Base-by-base conservation (phyloP, 225 moss, liverwort and hornwort genomes). In the Antitrichia curtipendula region DNA sequence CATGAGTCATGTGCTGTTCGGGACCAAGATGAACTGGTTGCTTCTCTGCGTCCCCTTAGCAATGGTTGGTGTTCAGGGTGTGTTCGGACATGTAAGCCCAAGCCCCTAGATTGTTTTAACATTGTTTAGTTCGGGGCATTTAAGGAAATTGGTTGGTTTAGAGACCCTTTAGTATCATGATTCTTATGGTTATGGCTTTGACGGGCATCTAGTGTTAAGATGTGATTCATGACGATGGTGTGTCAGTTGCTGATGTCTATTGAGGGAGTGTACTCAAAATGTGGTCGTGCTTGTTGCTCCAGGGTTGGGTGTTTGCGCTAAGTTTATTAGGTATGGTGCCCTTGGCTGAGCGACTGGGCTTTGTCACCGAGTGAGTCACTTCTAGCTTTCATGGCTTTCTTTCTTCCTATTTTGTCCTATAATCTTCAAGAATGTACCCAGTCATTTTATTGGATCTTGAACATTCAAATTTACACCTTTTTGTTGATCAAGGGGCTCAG, bases 311-410 rank as follows among this genome's bases (percentile, higher is more conserved):
- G 36, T 97, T 97, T 82, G 71, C 86, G 62, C 88, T 92, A 27
- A 95, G 96, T 84, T 93, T 96, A 75, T 89, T 96, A 50, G 96
- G 94, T 64, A 97, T 97, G 59, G 95, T 93, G 59, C 96, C 97
- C 38, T 90, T 97, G 53, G 96, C 96, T 49, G 95, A 97, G 87
- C 92, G 95, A 14, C 92, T 97, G 41, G 97, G 96, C 63, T 97
- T 89, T 87, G 95, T 96, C 38, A 97, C 97, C 8, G 95, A 97
- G 91, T 94, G 94, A 92, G 95, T 93, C 27, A 82, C 58, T 76
- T 31, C 83, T 59, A 29, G 27, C 75, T 81, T 76, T 85, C 78
- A 24, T 69, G 18, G 12, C 60, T 70, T 40, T 1, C 84, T 84
- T 73, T 12, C 38, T 61, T 73, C 20, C 43, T 60, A 15, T 10